A percentile compares a stretch with the other conserved stretches of the same genome.
These are phyloP conservation scores for Hanseniaspora taiwanica DNA, from an alignment of 805 yeast species.

Conservation along the genomic window DNA sequence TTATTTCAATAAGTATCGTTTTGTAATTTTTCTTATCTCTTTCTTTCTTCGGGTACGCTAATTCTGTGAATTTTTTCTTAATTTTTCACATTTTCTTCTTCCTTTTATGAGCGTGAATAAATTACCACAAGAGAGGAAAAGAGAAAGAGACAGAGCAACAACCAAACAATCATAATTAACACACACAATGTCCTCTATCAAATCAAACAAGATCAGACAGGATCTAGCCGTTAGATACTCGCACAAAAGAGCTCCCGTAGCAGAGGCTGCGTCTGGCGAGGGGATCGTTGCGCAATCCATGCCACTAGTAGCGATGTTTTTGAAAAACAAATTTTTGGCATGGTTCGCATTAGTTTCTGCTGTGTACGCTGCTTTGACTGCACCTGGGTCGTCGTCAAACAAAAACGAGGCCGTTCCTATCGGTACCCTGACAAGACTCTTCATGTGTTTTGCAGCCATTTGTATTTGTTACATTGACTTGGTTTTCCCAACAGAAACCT, in stretches of 20 bases:
- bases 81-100: too few relatives aligned
- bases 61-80: too few relatives aligned
- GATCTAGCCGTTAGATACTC: slow-evolving; percentile 3
- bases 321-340: slow-evolving; percentile 29
- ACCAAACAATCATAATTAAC: not conserved
- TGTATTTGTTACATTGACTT: slow-evolving; percentile 43
- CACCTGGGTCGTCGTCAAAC: slow-evolving; percentile 13
- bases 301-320: slow-evolving; percentile 60
- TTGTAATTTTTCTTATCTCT: not conserved
- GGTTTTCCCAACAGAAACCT: slow-evolving; percentile 17
- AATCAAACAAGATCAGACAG: not conserved
- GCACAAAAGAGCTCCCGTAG: slow-evolving; percentile 2
- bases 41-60: too few relatives aligned
- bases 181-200: slow-evolving; percentile 1
- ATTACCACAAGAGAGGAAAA: not conserved
- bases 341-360: slow-evolving; percentile 45
- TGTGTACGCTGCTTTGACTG: slow-evolving; percentile 24
- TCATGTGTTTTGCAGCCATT: slow-evolving; percentile 35
- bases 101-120: too few relatives aligned
- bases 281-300: slow-evolving; percentile 35
- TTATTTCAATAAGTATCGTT: not conserved
- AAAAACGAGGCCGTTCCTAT: slow-evolving; percentile 21
- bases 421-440: slow-evolving; percentile 29
- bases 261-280: slow-evolving; percentile 4
- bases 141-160: not conserved